Evolutionary conservation across 257 asterid species (phyloP).

Genomic region (Linaria vulgaris): DNA sequence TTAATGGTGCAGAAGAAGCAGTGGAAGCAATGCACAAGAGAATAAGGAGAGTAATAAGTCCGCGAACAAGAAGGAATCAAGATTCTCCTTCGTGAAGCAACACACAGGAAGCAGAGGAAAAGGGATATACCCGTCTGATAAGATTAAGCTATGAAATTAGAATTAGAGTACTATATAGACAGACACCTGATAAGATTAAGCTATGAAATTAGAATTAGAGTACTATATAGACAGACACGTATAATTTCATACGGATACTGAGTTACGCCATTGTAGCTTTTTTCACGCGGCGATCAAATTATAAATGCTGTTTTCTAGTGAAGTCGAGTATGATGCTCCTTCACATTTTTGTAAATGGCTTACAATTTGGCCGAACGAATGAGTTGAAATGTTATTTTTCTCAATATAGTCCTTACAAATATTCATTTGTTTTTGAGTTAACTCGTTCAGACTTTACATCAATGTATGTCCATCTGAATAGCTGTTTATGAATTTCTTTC

Average conservation of each 20-base stretch:
- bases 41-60: conserved; percentile 20
- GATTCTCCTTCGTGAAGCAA: conserved; percentile 36
- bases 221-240: neutral
- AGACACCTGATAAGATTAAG: conserved; percentile 35
- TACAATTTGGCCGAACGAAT: too few relatives aligned
- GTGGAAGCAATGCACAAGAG: conserved; percentile 36
- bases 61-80: conserved; percentile 28
- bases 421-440: too few relatives aligned
- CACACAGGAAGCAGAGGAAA: conserved; percentile 33
- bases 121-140: conserved; percentile 62
- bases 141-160: conserved; percentile 49
- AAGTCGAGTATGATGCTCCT: too few relatives aligned
- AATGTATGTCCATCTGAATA: too few relatives aligned
- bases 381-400: too few relatives aligned
- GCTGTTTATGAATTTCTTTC: too few relatives aligned
- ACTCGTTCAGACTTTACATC: too few relatives aligned
- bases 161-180: neutral
- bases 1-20: conserved; percentile 42
- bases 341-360: too few relatives aligned
- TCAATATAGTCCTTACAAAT: too few relatives aligned
- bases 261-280: neutral
- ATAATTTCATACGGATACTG: neutral
- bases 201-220: conserved; percentile 36
- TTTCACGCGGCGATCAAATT: neutral
- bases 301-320: too few relatives aligned